Evolutionary conservation across 2,329 filamentous ascomycete genomes (phyloP).

Genomic region (Fusarium sp.): DNA sequence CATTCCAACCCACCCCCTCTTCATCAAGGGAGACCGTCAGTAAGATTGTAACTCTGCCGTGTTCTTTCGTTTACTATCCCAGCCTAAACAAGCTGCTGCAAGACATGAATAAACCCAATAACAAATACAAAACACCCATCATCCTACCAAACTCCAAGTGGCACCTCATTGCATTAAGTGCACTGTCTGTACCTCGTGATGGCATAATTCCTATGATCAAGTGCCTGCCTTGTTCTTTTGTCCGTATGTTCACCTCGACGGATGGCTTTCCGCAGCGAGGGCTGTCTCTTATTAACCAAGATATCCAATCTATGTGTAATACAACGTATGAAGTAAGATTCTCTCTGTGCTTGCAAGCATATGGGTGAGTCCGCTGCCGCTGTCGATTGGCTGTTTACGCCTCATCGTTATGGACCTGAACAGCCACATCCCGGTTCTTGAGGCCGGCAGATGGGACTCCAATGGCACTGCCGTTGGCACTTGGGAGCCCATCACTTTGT

Average conservation of each 20-base stretch:
- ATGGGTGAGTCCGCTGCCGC: neutral
- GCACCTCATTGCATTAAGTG: neutral
- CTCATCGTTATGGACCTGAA: constrained; percentile 46
- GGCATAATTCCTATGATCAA: constrained; percentile 35
- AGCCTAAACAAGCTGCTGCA: neutral
- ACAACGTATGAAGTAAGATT: constrained; percentile 12
- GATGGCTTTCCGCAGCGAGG: neutral
- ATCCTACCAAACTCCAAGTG: neutral
- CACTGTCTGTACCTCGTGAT: constrained; percentile 32
- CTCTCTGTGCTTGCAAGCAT: neutral
- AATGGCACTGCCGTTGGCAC: constrained; percentile 66
- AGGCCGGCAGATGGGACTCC: constrained; percentile 49
- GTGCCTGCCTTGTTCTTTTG: constrained; percentile 19
- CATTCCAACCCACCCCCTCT: neutral
- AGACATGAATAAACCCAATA: constrained; percentile 3
- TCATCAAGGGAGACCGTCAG: neutral
- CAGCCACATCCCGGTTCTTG: constrained; percentile 30
- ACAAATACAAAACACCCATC: constrained; percentile 22
- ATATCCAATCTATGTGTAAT: constrained; percentile 29
- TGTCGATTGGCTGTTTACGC: constrained; percentile 29
- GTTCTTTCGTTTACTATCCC: neutral
- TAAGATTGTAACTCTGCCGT: neutral
- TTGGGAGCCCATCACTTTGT: constrained; percentile 72
- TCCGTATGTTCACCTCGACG: constrained; percentile 8
- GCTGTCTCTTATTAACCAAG: constrained; percentile 2